Evolutionary conservation across 371 early-diverging fungal genomes (phyloP).

Genomic region (Mucor racemosus): DNA sequence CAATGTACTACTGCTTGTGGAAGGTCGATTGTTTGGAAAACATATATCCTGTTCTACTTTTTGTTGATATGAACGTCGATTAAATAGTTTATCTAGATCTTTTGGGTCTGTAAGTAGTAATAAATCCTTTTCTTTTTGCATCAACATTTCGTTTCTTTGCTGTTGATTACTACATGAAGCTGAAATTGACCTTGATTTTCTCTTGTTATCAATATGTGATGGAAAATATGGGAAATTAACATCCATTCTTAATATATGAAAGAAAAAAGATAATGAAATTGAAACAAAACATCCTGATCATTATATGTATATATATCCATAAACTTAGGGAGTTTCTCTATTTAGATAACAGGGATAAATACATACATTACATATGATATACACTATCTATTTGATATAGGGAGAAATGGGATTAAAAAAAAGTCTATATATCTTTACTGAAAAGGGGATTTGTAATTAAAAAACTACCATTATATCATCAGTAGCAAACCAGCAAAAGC

Average conservation of each 20-base stretch:
- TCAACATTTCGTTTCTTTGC: conserved; percentile 4
- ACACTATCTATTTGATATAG: too few species aligned
- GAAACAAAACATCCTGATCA: neutral
- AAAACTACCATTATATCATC: too few species aligned
- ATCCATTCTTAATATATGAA: neutral
- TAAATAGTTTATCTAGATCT: conserved; percentile 30
- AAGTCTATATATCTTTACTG: too few species aligned
- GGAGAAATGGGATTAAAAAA: too few species aligned
- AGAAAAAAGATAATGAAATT: neutral
- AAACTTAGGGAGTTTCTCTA: neutral
- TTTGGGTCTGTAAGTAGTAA: conserved; percentile 20
- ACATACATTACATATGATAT: neutral
- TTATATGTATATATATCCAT: neutral
- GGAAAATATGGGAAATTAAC: conserved; percentile 3
- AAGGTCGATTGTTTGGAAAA: conserved; percentile 23
- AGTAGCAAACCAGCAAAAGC: too few species aligned
- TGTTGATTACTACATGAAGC: neutral
- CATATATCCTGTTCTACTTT: conserved; percentile 26
- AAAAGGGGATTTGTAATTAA: too few species aligned
- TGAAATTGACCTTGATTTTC: neutral
- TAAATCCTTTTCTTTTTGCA: conserved; percentile 7
- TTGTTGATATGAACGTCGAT: conserved; percentile 20
- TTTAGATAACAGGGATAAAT: neutral
- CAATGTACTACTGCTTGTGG: conserved; percentile 7
- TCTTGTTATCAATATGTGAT: neutral